Conservation (phyloP, 108 stramenopile species). For the Nitzschia palea region DNA sequence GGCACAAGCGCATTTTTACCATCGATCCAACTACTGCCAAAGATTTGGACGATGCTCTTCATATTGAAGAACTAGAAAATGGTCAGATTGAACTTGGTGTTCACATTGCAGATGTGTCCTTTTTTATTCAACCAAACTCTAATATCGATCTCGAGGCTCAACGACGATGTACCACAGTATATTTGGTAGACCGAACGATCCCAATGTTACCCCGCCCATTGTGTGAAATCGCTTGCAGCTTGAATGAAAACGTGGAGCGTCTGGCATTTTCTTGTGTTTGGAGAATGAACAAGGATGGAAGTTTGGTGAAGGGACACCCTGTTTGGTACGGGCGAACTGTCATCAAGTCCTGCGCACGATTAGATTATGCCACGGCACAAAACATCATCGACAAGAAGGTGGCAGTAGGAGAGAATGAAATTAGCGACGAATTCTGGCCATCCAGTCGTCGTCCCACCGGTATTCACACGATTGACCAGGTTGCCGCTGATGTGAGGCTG, state of each 20-base stretch:
- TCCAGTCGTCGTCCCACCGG: constrained; percentile 80
- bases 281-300: constrained; percentile 93
- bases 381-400: constrained; percentile 90
- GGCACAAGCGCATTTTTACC: constrained; percentile 81
- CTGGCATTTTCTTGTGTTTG: constrained; percentile 94
- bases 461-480: constrained; percentile 76
- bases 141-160: constrained; percentile 92
- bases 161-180: constrained; percentile 92
- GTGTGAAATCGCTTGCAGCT: constrained; percentile 92
- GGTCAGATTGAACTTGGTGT: constrained; percentile 89
- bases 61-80: constrained; percentile 72
- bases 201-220: constrained; percentile 93
- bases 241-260: constrained; percentile 94
- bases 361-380: constrained; percentile 96
- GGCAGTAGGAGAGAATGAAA: constrained; percentile 46
- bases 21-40: constrained; percentile 96
- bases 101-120: constrained; percentile 97
- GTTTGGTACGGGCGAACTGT: constrained; percentile 95
- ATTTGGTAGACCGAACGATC: constrained; percentile 91
- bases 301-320: constrained; percentile 58
- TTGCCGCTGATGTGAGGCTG: constrained; percentile 84
- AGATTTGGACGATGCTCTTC: constrained; percentile 96
- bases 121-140: constrained; percentile 79
- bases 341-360: constrained; percentile 91
- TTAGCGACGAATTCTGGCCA: constrained; percentile 76